Base-by-base conservation (phyloP, 169 alveolate species). In the Cyclospora cayetanensis region DNA sequence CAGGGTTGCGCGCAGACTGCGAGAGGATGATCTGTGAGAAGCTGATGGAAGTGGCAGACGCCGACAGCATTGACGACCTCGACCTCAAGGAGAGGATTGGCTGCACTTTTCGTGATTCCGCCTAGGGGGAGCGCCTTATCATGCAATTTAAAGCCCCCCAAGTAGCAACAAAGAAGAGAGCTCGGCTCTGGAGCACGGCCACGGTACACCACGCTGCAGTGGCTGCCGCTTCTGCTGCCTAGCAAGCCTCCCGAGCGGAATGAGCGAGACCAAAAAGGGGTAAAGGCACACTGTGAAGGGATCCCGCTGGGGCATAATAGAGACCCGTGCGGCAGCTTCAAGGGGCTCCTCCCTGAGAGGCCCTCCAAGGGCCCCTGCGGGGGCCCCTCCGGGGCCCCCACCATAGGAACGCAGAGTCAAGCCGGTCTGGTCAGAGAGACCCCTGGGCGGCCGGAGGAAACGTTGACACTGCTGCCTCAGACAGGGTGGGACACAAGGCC, bases 181-280 rank as follows among this genome's bases (percentile, higher is more conserved):
- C 79, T 66, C 15, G 79, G 79, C 79, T 66, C 79, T 29, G 79
- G 79, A n/a, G 46, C 41, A 7, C 79, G 25, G 20, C 79, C 79
- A 9, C 79, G 9, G 25, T 66, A 66, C 42, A 66, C 79, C 4
- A 66, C 31, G 20, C 43, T 66, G 79, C 79, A 29, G 42, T 31
- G 35, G 72, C 72, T 60, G 72, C 34, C n/a, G 72, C 72, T 60
- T n/a, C 72, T 31, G 72, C 72, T 15, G 27, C 72, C 79, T 43
- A 66, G 25, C 46, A 66, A 31, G 46, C 46, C 35, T 7, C 79
- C 79, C 39, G 79, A n/a, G 4, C 43, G 79, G 25, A 29, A 66
- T 5, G 79, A 66, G 25, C 46, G n/a, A 7, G 5, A 9, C 79
- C 79, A 66, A 66, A 66, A 66, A 29, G 79, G 79, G 79, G 79